Conservation (phyloP, 2,329 filamentous ascomycete genomes). For the Penicillium expansum region DNA sequence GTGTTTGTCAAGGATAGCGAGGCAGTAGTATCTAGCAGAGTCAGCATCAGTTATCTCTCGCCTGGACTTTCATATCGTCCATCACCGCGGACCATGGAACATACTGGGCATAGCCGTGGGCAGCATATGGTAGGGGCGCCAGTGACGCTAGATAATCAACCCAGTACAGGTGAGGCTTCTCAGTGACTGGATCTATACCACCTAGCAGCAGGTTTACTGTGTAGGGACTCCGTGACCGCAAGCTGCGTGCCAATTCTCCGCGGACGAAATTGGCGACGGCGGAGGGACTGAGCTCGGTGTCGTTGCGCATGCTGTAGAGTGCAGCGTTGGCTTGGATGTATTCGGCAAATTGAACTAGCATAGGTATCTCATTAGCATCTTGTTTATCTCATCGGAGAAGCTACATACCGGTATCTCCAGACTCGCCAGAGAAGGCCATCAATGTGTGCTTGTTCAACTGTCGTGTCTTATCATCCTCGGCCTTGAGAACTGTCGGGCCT, state of each 20-base stretch:
- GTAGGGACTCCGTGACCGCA: conserved; percentile 91
- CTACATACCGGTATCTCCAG: conserved; percentile 80
- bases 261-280: conserved; percentile 92
- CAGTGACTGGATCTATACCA: conserved; percentile 86
- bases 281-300: conserved; percentile 82
- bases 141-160: conserved; percentile 91
- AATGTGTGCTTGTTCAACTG: conserved; percentile 88
- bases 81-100: conserved; percentile 31
- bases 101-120: conserved; percentile 96
- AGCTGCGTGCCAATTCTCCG: conserved; percentile 82
- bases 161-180: conserved; percentile 93
- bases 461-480: conserved; percentile 93
- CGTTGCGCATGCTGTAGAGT: conserved; percentile 98
- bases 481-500: conserved; percentile 92
- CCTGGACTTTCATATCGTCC: background rate
- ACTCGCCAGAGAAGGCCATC: conserved; percentile 93
- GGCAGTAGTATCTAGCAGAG: conserved; percentile 78
- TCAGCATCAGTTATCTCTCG: conserved; percentile 16
- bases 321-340: conserved; percentile 98
- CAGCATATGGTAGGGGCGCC: conserved; percentile 87
- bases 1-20: conserved; percentile 97
- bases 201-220: conserved; percentile 95
- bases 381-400: background rate
- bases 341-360: conserved; percentile 92
- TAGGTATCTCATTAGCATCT: conserved; percentile 15